Conservation (phyloP, 148 eudicot species). For the Suaeda aralocaspica region DNA sequence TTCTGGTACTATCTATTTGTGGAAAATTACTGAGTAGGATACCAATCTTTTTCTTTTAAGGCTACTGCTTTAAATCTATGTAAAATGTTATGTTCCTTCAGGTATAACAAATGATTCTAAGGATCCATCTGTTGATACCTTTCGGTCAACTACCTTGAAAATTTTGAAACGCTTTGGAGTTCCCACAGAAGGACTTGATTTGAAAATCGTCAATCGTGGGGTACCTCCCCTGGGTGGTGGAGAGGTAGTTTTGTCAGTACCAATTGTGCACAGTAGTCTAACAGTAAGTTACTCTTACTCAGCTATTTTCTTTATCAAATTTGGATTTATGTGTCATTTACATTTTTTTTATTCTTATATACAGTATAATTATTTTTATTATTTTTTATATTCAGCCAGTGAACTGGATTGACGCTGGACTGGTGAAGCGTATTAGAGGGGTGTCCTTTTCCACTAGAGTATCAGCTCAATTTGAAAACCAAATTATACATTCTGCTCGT, state of each 20-base stretch:
- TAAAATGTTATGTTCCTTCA: slow-evolving; percentile 18
- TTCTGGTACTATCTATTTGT: not conserved
- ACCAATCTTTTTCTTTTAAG: not conserved
- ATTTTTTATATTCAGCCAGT: slow-evolving; percentile 53
- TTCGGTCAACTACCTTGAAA: slow-evolving; percentile 61
- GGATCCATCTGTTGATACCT: slow-evolving; percentile 90
- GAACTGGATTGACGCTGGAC: slow-evolving; percentile 80
- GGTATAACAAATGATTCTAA: slow-evolving; percentile 85
- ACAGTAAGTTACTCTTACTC: slow-evolving; percentile 34
- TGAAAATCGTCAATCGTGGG: slow-evolving; percentile 78
- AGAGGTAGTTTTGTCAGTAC: slow-evolving; percentile 67
- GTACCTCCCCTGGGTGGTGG: slow-evolving; percentile 91
- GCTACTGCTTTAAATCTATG: not conserved
- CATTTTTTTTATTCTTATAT: not conserved
- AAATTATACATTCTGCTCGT: slow-evolving; percentile 76
- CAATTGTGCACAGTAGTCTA: slow-evolving; percentile 57
- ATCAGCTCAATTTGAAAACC: slow-evolving; percentile 66
- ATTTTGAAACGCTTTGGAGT: slow-evolving; percentile 77
- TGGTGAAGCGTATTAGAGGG: slow-evolving; percentile 93
- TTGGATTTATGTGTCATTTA: not conserved
- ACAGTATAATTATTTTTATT: not conserved
- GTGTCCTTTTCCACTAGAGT: slow-evolving; percentile 71
- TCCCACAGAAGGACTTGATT: slow-evolving; percentile 73
- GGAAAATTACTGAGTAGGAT: not conserved
- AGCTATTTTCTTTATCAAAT: not conserved